Evolutionary conservation across 441 rosid genomes (phyloP).

Genomic region (Populus hybrid): DNA sequence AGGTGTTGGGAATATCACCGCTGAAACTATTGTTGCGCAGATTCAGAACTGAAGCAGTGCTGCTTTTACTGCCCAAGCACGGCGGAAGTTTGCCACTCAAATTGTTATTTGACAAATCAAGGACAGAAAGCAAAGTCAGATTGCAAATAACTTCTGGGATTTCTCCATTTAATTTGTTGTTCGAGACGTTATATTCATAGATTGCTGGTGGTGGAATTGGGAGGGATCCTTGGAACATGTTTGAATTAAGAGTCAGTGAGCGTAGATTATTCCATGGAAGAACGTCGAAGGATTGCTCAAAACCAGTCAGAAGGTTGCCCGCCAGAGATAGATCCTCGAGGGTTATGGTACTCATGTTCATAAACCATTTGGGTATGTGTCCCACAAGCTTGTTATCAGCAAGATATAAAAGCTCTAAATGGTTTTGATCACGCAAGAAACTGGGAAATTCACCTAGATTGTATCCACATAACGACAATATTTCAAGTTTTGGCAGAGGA

Average conservation of each 20-base stretch:
- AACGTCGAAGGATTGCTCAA: slow-evolving; percentile 1
- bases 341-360: no score
- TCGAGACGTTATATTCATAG: not conserved
- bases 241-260: not conserved
- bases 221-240: slow-evolving; percentile 18
- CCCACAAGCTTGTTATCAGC: no score
- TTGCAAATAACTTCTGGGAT: slow-evolving; percentile 16
- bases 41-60: not conserved
- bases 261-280: slow-evolving; percentile 14
- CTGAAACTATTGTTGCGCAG: slow-evolving; percentile 8
- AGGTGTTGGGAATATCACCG: slow-evolving; percentile 12
- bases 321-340: accelerated
- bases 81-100: not conserved
- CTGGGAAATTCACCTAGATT: slow-evolving; percentile 18
- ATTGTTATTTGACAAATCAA: not conserved
- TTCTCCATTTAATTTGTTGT: slow-evolving; percentile 12
- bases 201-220: slow-evolving; percentile 20
- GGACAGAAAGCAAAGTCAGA: not conserved
- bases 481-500: slow-evolving; percentile 2
- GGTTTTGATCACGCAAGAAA: slow-evolving; percentile 6
- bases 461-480: slow-evolving; percentile 7
- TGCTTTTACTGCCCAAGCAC: slow-evolving; percentile 17
- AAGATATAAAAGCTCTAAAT: no score
- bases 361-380: no score
- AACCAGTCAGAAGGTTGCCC: not conserved